A percentile compares a stretch with the other conserved stretches of the same genome.
Conservation (phyloP, 1,139 yeast species). For the Debaryomyces subglobosus region DNA sequence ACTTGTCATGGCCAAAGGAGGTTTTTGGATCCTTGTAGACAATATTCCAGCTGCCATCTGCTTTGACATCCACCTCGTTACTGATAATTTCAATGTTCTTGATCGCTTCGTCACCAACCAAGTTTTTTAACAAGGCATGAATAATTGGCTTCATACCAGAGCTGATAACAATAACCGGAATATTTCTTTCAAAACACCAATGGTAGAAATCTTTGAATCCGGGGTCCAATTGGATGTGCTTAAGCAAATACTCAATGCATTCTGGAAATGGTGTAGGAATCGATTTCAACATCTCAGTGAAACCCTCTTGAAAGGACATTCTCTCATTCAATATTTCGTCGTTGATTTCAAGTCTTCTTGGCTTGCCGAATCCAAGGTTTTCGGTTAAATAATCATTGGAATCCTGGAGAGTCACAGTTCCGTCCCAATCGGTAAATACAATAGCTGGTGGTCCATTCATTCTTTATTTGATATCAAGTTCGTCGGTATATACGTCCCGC, state of each 20-base stretch:
- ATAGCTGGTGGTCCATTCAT: constrained; percentile 54
- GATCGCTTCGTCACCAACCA: constrained; percentile 79
- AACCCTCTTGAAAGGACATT: constrained; percentile 77
- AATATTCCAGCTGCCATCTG: constrained; percentile 71
- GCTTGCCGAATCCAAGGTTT: constrained; percentile 81
- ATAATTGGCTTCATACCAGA: constrained; percentile 95
- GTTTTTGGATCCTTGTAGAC: constrained; percentile 79
- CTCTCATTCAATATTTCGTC: constrained; percentile 73
- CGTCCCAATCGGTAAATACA: constrained; percentile 96
- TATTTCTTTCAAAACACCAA: constrained; percentile 71
- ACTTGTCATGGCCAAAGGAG: constrained; percentile 92
- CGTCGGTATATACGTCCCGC: background rate
- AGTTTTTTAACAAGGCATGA: constrained; percentile 67
- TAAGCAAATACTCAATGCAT: constrained; percentile 68
- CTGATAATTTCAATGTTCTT: constrained; percentile 78
- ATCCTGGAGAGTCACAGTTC: constrained; percentile 89
- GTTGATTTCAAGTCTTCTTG: constrained; percentile 66
- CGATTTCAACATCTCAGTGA: constrained; percentile 80
- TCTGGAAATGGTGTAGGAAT: constrained; percentile 76
- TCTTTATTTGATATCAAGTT: background rate
- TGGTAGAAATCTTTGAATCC: constrained; percentile 82
- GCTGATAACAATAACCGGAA: constrained; percentile 81
- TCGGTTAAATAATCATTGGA: constrained; percentile 92
- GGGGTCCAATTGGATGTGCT: constrained; percentile 77
- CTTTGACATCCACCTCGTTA: constrained; percentile 68